Conservation (phyloP, 441 rosid genomes). For the Theobroma grandiflorum region DNA sequence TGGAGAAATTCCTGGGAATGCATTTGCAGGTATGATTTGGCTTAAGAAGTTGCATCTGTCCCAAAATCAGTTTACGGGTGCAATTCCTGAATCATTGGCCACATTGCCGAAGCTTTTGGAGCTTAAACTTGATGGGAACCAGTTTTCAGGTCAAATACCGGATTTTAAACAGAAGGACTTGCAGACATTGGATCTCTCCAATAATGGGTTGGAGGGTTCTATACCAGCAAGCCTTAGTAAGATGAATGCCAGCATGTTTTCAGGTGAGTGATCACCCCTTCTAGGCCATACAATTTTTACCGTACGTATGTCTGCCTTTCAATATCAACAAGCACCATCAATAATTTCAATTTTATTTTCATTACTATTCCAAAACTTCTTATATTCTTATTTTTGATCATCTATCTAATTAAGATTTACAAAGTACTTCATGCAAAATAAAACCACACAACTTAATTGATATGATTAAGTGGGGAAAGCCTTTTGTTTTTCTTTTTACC, state of each 20-base stretch:
- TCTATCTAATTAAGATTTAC: too few species aligned
- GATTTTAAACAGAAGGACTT: constrained; percentile 44
- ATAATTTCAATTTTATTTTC: not conserved
- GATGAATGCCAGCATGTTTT: constrained; percentile 42
- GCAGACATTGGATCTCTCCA: constrained; percentile 48
- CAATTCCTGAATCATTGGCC: constrained; percentile 61
- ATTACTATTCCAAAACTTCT: not conserved
- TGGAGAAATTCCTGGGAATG: constrained; percentile 55
- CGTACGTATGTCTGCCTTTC: not conserved
- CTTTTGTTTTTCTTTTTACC: not conserved
- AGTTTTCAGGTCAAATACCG: constrained; percentile 63
- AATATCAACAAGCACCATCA: not conserved
- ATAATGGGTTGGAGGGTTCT: constrained; percentile 62
- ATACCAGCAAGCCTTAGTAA: constrained; percentile 54
- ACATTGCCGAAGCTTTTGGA: constrained; percentile 59
- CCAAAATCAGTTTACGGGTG: constrained; percentile 55
- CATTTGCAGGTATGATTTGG: constrained; percentile 62
- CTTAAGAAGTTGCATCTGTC: constrained; percentile 67
- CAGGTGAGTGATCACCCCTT: constrained; percentile 44
- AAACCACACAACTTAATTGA: too few species aligned
- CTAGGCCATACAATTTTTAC: not conserved
- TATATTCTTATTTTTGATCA: not conserved
- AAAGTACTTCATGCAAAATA: not conserved
- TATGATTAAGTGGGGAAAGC: not conserved
- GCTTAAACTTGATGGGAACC: constrained; percentile 66